Evolutionary conservation across 2,329 filamentous ascomycete genomes (phyloP).

Genomic region (Aspergillus ruber): DNA sequence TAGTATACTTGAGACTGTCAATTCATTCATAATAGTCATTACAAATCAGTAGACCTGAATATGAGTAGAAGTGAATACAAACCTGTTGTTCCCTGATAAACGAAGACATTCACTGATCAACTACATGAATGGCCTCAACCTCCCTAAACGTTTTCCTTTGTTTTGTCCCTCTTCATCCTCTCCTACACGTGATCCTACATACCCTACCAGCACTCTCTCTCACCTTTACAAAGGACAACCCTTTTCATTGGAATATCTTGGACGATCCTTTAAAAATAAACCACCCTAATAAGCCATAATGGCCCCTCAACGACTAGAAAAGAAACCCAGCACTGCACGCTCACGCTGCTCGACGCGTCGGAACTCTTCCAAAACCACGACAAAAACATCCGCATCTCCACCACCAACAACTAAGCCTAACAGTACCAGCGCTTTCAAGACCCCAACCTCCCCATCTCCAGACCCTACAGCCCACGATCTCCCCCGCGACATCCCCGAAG

Average conservation of each 20-base stretch:
- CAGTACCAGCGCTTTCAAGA: neutral
- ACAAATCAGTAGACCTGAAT: neutral
- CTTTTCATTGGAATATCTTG: neutral
- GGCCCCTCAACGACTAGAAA: slow-evolving; percentile 1
- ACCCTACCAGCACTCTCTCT: slow-evolving; percentile 6
- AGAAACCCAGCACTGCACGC: neutral
- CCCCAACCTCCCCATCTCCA: neutral
- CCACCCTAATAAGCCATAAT: neutral
- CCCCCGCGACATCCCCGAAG: slow-evolving; percentile 15
- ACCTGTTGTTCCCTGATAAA: neutral
- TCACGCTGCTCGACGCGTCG: neutral
- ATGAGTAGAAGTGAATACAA: neutral
- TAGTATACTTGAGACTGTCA: slow-evolving; percentile 1
- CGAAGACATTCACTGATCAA: neutral
- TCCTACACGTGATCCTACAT: slow-evolving; percentile 9
- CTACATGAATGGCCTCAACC: neutral
- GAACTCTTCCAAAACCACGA: neutral
- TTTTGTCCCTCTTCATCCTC: slow-evolving; percentile 1
- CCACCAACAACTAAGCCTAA: neutral
- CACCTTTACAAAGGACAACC: neutral
- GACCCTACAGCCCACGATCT: neutral
- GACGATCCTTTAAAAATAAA: neutral
- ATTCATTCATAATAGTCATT: neutral
- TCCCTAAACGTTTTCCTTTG: neutral
- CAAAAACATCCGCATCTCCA: neutral